Evolutionary conservation across 768 basidiomycete genomes (phyloP).

Genomic region (Termitomyces sp.): DNA sequence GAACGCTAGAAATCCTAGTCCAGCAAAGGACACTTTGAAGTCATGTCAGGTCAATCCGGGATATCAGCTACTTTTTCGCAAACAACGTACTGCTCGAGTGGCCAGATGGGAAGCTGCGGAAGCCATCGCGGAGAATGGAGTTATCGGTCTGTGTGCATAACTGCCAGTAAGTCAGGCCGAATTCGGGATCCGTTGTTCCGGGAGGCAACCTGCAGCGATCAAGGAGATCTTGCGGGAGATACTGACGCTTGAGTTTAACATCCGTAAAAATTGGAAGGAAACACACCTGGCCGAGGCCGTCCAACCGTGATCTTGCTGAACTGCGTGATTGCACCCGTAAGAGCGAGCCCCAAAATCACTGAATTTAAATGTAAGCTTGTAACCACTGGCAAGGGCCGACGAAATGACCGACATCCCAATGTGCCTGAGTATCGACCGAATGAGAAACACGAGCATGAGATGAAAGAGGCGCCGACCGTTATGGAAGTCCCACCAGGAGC

Average conservation of each 20-base stretch:
- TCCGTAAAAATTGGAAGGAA: neutral
- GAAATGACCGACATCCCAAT: conserved; percentile 30
- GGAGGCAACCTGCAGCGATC: conserved; percentile 64
- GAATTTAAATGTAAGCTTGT: neutral
- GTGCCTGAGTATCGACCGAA: conserved; percentile 24
- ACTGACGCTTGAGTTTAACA: neutral
- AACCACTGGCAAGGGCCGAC: neutral
- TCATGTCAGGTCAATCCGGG: neutral
- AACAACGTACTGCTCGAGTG: conserved; percentile 72
- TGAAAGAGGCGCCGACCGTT: conserved; percentile 35
- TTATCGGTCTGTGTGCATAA: conserved; percentile 74
- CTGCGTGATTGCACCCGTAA: conserved; percentile 82
- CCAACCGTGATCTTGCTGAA: conserved; percentile 84
- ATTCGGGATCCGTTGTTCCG: conserved; percentile 62
- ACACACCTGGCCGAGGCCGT: conserved; percentile 76
- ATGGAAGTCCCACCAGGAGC: conserved; percentile 90
- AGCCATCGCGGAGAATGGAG: conserved; percentile 68
- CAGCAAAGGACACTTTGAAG: conserved; percentile 79
- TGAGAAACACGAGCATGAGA: neutral
- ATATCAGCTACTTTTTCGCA: neutral
- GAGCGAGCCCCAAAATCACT: conserved; percentile 69
- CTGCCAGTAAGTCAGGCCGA: conserved; percentile 64
- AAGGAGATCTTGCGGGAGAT: conserved; percentile 43
- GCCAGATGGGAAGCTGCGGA: conserved; percentile 88
- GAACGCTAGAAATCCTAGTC: conserved; percentile 81